Conservation (phyloP, 2,329 filamentous ascomycete genomes). For the Calonectria crousiana region DNA sequence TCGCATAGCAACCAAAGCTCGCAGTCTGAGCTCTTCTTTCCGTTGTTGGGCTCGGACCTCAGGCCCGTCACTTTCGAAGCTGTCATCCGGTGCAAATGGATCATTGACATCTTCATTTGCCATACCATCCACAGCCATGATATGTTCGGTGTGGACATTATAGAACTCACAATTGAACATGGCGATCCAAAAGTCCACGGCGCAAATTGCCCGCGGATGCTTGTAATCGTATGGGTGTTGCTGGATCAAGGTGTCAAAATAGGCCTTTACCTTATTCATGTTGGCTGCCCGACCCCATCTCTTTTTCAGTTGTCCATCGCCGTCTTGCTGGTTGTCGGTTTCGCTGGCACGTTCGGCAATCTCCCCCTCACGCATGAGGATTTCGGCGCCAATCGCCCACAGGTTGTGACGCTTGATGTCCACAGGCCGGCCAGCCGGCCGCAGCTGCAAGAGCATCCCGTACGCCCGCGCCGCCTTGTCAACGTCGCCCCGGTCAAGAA, state of each 20-base stretch:
- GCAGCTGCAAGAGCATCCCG: conserved; percentile 76
- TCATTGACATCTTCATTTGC: conserved; percentile 46
- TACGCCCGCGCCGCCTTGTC: conserved; percentile 79
- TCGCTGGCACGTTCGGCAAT: conserved; percentile 34
- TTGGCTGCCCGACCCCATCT: conserved; percentile 61
- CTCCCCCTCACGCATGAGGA: conserved; percentile 75
- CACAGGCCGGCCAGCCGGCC: conserved; percentile 56
- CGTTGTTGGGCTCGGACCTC: conserved; percentile 37
- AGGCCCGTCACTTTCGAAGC: conserved; percentile 34
- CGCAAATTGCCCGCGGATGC: conserved; percentile 69
- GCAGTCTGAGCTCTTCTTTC: conserved; percentile 56
- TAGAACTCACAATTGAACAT: conserved; percentile 87
- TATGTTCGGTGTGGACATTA: conserved; percentile 73
- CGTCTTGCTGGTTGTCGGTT: conserved; percentile 5
- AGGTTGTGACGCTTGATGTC: conserved; percentile 78
- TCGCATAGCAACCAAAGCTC: conserved; percentile 70
- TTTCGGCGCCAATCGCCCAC: conserved; percentile 89
- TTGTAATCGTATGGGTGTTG: conserved; percentile 78
- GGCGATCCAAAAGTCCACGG: conserved; percentile 83
- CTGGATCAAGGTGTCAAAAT: conserved; percentile 83
- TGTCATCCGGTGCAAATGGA: conserved; percentile 35
- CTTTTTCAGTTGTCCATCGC: conserved; percentile 17
- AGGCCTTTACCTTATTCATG: conserved; percentile 62
- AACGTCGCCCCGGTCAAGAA: conserved; percentile 78
- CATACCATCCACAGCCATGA: conserved; percentile 53